Base-by-base conservation (phyloP, 2,329 filamentous ascomycete species). In the Cyclaneusma minus region DNA sequence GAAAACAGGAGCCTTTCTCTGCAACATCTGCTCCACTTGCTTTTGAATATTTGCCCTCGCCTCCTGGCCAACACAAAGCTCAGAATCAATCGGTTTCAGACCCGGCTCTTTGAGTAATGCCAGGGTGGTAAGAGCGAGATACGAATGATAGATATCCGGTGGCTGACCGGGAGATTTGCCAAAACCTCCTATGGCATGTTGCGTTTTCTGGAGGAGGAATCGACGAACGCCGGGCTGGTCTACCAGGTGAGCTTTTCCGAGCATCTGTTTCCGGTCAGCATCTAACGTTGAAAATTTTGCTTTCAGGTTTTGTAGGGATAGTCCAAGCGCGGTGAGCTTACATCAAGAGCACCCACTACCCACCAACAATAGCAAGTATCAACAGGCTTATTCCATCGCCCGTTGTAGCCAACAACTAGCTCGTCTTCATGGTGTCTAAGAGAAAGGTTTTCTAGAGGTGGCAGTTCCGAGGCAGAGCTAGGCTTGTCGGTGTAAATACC, bases 341-440 rank as follows among this genome's bases (percentile, higher is more conserved):
- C 59, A 31, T 50, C 47, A 26, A 66, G 48, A 26, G 83, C 70
- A 2, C 70, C 83, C 4, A 65, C 64, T 1, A 81, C 82, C 89
- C 89, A 98, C 61, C 87, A 98, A 13, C 72, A 77, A 50, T 98
- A 98, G 54, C 89, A 98, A 1, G 89, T 95, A 52, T 98, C 89
- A 7, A 81, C 79, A 24, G 75, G 64, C 51, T 98, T 98, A 56
- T 93, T 94, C 47, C 70, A 73, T 25, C 89, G 72, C 14, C 89
- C 89, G 43, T 91, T 93, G 54, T 91, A 84, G 7, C 85, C 89
- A 2, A 82, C 64, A 61, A 46, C 34, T 42, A 45, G 26, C 42
- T 44, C 20, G 28, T 41, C 24, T 27, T 38, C 12, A 31, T 33
- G 8, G 40, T 32, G 21, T 29, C 14, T 16, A 16, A 45, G 25